Evolutionary conservation across 768 basidiomycete genomes (phyloP).

Genomic region (Naganishia friedmannii): DNA sequence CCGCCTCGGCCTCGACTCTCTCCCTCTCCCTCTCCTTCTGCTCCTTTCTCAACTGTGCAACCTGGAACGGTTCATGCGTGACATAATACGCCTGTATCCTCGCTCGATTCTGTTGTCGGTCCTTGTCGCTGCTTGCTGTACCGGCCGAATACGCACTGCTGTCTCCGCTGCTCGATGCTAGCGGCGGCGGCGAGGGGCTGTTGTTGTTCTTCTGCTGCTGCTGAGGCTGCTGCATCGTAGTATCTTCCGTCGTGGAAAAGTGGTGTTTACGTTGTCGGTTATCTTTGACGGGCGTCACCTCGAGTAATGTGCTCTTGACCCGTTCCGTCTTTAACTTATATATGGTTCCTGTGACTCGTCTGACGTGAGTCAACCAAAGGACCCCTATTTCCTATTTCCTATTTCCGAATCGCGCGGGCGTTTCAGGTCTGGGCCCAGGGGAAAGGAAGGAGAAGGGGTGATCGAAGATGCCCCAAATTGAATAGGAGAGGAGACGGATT

Average conservation of each 20-base stretch:
- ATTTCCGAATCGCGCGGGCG: too few relatives aligned
- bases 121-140: conserved; percentile 13
- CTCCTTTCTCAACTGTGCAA: conserved; percentile 3
- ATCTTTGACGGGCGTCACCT: neutral
- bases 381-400: too few relatives aligned
- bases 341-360: too few relatives aligned
- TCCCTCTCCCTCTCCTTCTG: neutral
- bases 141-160: neutral
- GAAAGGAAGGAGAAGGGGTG: too few relatives aligned
- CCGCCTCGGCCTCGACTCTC: neutral
- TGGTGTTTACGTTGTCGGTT: neutral
- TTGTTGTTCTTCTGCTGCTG: neutral
- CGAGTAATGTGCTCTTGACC: neutral
- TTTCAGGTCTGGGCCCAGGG: too few relatives aligned
- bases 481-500: too few relatives aligned
- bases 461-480: too few relatives aligned
- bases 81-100: conserved; percentile 19
- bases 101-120: conserved; percentile 11
- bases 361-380: too few relatives aligned
- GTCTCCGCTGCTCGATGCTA: neutral
- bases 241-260: neutral
- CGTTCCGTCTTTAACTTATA: too few relatives aligned
- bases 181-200: neutral
- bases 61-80: conserved; percentile 10
- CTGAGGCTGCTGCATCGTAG: neutral